These are phyloP conservation scores for Jasminum sambac DNA, from an alignment of 257 asterid species.

Conservation along the genomic window DNA sequence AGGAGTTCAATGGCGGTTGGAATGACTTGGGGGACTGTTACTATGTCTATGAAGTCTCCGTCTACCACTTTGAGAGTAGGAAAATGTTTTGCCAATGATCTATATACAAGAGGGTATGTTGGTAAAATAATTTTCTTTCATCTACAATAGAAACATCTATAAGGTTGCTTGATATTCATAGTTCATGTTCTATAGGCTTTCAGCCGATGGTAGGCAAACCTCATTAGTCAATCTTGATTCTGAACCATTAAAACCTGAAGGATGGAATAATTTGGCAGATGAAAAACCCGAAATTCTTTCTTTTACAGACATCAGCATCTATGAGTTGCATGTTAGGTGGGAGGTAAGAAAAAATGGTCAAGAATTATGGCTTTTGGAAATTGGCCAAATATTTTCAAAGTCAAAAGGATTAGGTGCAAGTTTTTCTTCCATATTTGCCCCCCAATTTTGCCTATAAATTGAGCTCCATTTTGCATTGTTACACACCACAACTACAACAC, in stretches of 20 bases:
- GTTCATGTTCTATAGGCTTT: conserved; percentile 56
- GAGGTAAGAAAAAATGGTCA: too few relatives aligned
- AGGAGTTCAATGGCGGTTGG: conserved; percentile 87
- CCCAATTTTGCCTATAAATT: too few relatives aligned
- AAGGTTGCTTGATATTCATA: conserved; percentile 9
- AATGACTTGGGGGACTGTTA: conserved; percentile 84
- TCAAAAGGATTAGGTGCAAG: too few relatives aligned
- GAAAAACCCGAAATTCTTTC: conserved; percentile 70
- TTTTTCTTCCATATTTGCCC: too few relatives aligned
- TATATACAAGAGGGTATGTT: conserved; percentile 90
- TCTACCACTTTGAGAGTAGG: conserved; percentile 77
- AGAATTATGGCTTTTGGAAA: too few relatives aligned
- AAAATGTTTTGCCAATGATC: conserved; percentile 82
- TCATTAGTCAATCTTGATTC: conserved; percentile 70
- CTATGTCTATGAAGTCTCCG: conserved; percentile 86
- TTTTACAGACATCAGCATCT: conserved; percentile 80
- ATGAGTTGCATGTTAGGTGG: too few relatives aligned
- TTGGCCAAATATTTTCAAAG: too few relatives aligned
- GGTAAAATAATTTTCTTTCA: neutral
- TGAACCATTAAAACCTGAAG: conserved; percentile 76
- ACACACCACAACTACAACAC: too few relatives aligned
- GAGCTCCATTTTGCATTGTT: too few relatives aligned
- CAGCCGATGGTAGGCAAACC: conserved; percentile 75
- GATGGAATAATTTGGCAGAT: conserved; percentile 73
- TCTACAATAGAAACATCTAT: neutral